Conservation (phyloP, 352 stramenopile genomes). For the Pythium graminicola region DNA sequence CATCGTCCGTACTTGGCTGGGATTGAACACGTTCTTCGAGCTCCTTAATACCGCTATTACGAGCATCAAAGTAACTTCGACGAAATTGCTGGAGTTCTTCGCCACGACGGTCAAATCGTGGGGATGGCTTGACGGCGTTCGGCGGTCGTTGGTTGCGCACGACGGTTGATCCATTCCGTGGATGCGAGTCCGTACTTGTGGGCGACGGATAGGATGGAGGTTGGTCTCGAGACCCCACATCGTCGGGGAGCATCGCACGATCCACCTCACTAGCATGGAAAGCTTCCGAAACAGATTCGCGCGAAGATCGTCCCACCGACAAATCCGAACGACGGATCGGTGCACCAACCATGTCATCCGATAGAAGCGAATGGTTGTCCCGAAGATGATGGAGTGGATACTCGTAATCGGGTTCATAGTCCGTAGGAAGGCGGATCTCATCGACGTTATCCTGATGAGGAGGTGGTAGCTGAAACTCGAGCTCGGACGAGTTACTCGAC, state of each 20-base stretch:
- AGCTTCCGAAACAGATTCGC: slow-evolving; percentile 5
- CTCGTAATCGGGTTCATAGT: slow-evolving; percentile 32
- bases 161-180: slow-evolving; percentile 4
- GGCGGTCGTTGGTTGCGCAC: background rate
- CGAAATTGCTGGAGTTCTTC: slow-evolving; percentile 16
- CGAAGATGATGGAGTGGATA: slow-evolving; percentile 22
- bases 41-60: slow-evolving; percentile 22
- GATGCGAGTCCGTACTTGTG: slow-evolving; percentile 13
- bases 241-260: slow-evolving; percentile 2
- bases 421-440: slow-evolving; percentile 34
- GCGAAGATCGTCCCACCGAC: slow-evolving; percentile 19
- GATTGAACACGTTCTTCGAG: slow-evolving; percentile 18
- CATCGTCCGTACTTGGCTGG: slow-evolving; percentile 11
- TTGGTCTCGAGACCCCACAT: slow-evolving; percentile 2
- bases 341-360: slow-evolving; percentile 25
- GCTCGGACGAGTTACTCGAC: slow-evolving; percentile 4
- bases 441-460: slow-evolving; percentile 15
- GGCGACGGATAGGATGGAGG: slow-evolving; percentile 8
- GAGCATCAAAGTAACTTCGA: slow-evolving; percentile 25
- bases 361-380: slow-evolving; percentile 16
- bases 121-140: background rate
- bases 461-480: slow-evolving; percentile 3
- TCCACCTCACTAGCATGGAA: background rate
- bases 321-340: slow-evolving; percentile 28
- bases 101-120: background rate